Evolutionary conservation across 2,329 filamentous ascomycete genomes (phyloP).

Genomic region (Coniochaeta sp.): DNA sequence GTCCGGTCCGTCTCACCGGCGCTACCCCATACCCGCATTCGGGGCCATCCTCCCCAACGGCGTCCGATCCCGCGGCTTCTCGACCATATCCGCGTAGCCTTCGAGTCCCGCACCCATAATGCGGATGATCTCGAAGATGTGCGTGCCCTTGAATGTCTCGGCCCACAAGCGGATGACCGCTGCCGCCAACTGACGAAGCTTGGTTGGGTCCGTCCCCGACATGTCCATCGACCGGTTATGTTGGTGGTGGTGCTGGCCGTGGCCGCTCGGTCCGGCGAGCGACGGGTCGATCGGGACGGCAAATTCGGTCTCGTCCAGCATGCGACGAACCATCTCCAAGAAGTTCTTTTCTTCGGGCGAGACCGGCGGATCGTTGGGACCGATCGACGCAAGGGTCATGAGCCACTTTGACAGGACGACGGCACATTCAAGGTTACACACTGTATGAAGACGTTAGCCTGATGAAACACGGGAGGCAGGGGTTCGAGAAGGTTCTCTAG

Average conservation of each 20-base stretch:
- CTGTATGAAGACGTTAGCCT: slow-evolving; percentile 18
- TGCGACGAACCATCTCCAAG: slow-evolving; percentile 47
- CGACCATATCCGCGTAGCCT: slow-evolving; percentile 47
- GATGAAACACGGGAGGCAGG: neutral
- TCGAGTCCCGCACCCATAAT: slow-evolving; percentile 51
- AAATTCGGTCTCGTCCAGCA: slow-evolving; percentile 57
- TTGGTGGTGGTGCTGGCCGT: slow-evolving; percentile 11
- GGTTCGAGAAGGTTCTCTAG: neutral
- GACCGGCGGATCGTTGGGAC: slow-evolving; percentile 39
- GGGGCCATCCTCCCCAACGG: slow-evolving; percentile 27
- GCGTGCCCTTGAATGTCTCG: slow-evolving; percentile 53
- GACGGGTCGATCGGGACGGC: slow-evolving; percentile 53
- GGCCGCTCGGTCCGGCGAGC: slow-evolving; percentile 30
- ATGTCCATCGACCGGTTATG: slow-evolving; percentile 31
- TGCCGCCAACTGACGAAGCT: slow-evolving; percentile 47
- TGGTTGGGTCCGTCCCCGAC: slow-evolving; percentile 36
- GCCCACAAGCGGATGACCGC: slow-evolving; percentile 55
- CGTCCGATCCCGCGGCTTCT: slow-evolving; percentile 44
- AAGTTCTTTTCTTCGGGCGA: slow-evolving; percentile 46
- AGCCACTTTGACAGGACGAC: slow-evolving; percentile 55
- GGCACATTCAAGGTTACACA: slow-evolving; percentile 56
- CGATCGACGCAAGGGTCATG: slow-evolving; percentile 45
- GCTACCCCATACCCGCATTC: slow-evolving; percentile 2
- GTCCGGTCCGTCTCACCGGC: neutral
- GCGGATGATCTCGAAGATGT: slow-evolving; percentile 54